Base-by-base conservation (phyloP, 441 rosid genomes). In the Populus tomentosa region DNA sequence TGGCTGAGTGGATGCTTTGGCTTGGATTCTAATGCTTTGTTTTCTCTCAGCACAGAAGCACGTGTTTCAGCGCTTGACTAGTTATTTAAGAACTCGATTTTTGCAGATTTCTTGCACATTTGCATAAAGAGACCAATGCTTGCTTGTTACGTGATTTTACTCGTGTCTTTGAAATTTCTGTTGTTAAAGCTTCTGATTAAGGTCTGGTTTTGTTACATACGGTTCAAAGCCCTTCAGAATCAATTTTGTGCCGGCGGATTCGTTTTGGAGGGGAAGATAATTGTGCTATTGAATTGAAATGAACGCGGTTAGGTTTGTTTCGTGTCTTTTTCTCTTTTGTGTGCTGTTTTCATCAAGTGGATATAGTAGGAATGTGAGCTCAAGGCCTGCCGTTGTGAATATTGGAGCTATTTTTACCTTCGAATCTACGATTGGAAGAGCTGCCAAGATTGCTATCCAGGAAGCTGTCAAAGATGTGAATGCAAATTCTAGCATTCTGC, bases 401-500 rank as follows among this genome's bases (percentile, higher is more conserved):
- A 69, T 92, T 76, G 98, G 99, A 72, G 91, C 96, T 30, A 78
- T 96, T 75, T 89, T 94, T 85, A 73, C 86, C 21, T 80, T 86
- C 40, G 76, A 90, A 71, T 89, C 98, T 62, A 81, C 88, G 61
- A 88, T 91, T 33, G 99, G 98, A 69, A 89, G 80, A 85, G 97
- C 88, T 75, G 97, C 99, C 70, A 88, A 91, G 87, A 82, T 92
- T 84, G 98, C 98, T 59, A 92, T 96, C n/a, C 82, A 88, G 10
- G 92, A 90, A 85, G 99, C 99, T 80, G 87, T 91, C 72, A 91
- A 91, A 77, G 97, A 95, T 84, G 93, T 95, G 33, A 95, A 95
- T 71, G 82, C 90, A 64, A 85, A 88, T 77, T 87, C 89, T 0
- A 80, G 85, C 85, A 81, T 95, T 82, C 94, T 93, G 24, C 80